These are phyloP conservation scores for Alternaria conjuncta DNA, from an alignment of 2,329 filamentous ascomycete species.

Conservation along the genomic window DNA sequence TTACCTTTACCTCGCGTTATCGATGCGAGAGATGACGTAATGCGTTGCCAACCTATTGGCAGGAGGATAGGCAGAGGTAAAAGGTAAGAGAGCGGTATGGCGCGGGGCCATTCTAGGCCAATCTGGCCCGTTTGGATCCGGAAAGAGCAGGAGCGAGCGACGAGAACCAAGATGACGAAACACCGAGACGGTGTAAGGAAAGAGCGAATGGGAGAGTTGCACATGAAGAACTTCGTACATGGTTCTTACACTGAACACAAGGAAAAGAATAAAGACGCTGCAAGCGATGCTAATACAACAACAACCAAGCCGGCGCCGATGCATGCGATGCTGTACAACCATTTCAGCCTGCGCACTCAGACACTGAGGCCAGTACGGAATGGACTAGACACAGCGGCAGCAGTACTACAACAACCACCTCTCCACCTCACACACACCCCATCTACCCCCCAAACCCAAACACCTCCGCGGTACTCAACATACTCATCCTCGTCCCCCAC, in stretches of 20 bases:
- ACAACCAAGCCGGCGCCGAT: background rate
- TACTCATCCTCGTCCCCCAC: conserved; percentile 76
- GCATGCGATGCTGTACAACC: background rate
- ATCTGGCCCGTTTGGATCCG: background rate
- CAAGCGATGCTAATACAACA: background rate
- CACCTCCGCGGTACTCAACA: conserved; percentile 79
- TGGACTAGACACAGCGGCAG: background rate
- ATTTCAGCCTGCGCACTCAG: background rate
- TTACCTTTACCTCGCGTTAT: background rate
- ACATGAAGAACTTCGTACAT: too few species aligned
- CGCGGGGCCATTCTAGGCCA: background rate
- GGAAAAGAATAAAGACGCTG: background rate
- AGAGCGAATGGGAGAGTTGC: accelerated
- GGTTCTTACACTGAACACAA: background rate
- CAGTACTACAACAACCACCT: background rate
- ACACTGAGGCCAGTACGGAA: too few species aligned
- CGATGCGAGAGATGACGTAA: background rate
- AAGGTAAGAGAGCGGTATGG: background rate
- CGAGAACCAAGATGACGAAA: background rate
- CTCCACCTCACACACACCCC: conserved; percentile 59
- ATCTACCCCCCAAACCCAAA: conserved; percentile 75
- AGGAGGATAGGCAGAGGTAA: background rate
- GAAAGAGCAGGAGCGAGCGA: background rate
- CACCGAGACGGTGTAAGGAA: background rate
- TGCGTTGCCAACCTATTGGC: background rate